Base-by-base conservation (phyloP, 2,329 filamentous ascomycete species). In the Simplicillium aogashimaense region DNA sequence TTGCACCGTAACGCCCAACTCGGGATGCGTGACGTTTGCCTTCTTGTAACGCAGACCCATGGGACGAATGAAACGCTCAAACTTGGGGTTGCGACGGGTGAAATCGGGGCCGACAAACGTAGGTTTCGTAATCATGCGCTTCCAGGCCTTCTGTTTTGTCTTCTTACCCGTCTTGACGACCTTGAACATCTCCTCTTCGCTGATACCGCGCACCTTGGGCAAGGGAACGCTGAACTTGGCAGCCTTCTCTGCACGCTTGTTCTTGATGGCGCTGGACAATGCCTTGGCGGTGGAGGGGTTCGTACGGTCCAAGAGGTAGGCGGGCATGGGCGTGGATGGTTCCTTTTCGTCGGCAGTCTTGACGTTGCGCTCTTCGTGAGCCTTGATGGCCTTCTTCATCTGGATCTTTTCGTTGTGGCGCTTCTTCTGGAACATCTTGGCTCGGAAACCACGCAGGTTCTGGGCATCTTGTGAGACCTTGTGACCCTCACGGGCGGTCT, bases 401-500 rank as follows among this genome's bases (percentile, higher is more conserved):
- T 94, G 87, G 60, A 95, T 94, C 82, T 98, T 98, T 73, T 98
- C 89, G 62, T 89, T 84, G 69, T 88, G 86, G 18, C 92, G 79
- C 72, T 89, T 87, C 76, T 97, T 82, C 63, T 90, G 83, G 69
- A 92, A 82, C 55, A 94, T 71, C 74, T 98, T 98, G 52, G 92
- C 92, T 47, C 87, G 76, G 53, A 97, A 78, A 49, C 92, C 92
- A 46, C 85, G 83, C 56, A 95, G 74, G 63, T 92, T 95, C 72
- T 97, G 90, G 17, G 92, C 88, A 67, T 95, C 83, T 58, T 92
- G 76, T 38, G 85, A 92, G 42, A 78, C 78, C 66, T 89, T 81
- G 73, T 98, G 90, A 44, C 79, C 83, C 69, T 94, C 86, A 67
- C 92, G 83, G 45, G 92, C 92, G 47, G 78, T 70, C 53, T 81